These are phyloP conservation scores for Mallotus nudiflorus DNA, from an alignment of 345 rosid genomes.

Conservation along the genomic window DNA sequence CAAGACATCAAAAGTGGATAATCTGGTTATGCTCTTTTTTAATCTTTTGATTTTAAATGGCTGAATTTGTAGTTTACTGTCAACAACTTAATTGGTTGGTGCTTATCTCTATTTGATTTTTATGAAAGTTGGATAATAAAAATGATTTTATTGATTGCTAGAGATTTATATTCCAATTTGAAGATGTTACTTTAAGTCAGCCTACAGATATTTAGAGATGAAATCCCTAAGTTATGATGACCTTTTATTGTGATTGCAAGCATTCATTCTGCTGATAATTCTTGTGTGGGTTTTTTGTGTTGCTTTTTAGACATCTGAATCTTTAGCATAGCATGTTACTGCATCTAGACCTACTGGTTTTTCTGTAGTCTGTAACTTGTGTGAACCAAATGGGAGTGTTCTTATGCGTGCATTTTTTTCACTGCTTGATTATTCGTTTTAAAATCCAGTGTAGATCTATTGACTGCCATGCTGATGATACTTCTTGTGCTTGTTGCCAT, in stretches of 20 bases:
- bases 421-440: too few relatives aligned
- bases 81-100: too few relatives aligned
- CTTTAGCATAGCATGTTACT: not conserved
- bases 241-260: slow-evolving; percentile 6
- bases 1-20: too few relatives aligned
- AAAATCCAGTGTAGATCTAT: too few relatives aligned
- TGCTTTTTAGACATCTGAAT: not conserved
- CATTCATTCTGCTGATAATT: not conserved
- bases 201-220: not conserved
- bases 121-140: not conserved
- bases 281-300: too few relatives aligned
- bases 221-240: not conserved
- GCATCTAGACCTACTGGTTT: not conserved
- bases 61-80: too few relatives aligned
- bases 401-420: not conserved
- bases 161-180: too few relatives aligned
- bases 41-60: too few relatives aligned
- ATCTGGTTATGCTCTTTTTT: too few relatives aligned
- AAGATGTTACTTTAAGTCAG: too few relatives aligned
- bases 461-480: not conserved
- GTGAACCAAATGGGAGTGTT: not conserved
- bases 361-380: too few relatives aligned
- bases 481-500: not conserved
- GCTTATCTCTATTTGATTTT: not conserved
- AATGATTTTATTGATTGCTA: not conserved